These are phyloP conservation scores for Alternaria sp. DNA, from an alignment of 2,329 filamentous ascomycete species.

Conservation along the genomic window DNA sequence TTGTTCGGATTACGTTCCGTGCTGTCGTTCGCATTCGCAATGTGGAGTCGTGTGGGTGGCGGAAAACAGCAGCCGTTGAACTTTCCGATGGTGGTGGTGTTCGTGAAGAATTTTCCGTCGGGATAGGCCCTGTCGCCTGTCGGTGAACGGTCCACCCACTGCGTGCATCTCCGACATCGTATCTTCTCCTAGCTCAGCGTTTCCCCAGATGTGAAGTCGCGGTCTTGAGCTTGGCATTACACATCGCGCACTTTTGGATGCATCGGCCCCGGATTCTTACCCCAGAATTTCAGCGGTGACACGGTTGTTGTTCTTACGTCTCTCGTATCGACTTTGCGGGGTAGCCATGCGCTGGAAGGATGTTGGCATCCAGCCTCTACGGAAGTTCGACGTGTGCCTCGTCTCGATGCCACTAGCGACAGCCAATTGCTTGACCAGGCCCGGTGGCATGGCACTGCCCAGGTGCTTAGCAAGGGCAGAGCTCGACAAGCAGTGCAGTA, in stretches of 20 bases:
- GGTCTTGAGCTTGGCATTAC: conserved; percentile 12
- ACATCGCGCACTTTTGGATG: conserved; percentile 6
- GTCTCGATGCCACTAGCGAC: not conserved
- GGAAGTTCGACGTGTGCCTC: not conserved
- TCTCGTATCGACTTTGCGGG: not conserved
- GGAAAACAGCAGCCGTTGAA: not conserved
- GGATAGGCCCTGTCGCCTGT: not conserved
- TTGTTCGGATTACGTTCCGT: not conserved
- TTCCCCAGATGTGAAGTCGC: not conserved
- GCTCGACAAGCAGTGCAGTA: conserved; percentile 5
- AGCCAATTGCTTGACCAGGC: not conserved
- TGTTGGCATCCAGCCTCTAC: not conserved
- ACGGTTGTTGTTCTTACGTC: not conserved
- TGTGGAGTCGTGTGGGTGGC: not conserved
- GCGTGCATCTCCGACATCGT: not conserved
- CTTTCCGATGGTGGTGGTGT: not conserved
- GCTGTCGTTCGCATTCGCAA: not conserved
- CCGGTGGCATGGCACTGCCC: not conserved
- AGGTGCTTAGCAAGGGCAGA: not conserved
- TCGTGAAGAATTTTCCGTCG: conserved; percentile 8
- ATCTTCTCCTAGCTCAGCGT: not conserved
- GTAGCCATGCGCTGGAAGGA: not conserved
- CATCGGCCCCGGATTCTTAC: conserved; percentile 8
- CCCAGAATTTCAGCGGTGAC: conserved; percentile 4
- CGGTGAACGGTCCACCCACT: not conserved